Evolutionary conservation across 192 early-diverging fungal genomes (phyloP), one percentile per base, ranked within the genome.

Genomic region (Umbelopsis ramanniana): DNA sequence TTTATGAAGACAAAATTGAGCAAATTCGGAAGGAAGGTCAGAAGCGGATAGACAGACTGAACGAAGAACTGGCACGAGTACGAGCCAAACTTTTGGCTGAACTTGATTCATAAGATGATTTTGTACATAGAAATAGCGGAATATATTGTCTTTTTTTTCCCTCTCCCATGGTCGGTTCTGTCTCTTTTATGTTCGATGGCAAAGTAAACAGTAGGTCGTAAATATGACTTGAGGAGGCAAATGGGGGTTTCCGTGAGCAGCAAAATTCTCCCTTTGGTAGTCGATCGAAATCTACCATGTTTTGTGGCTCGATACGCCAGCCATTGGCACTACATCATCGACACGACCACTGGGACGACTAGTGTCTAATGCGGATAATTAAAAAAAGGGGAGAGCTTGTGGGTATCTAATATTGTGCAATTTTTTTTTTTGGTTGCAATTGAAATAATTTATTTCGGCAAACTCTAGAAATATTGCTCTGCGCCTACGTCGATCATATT

Each of bases 1-100:
- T 63, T 33, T 63, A 63, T 38, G 57, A 63, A 63, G 57, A 63
- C 23, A 63, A 63, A 4, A 63, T 63, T 63, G 57, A 63, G 11
- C 57, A 63, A 37, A 35, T 63, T 63, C 57, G 57, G 26, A 63
- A 63, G 17, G 57, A 63, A 35, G 57, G 57, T 11, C 57, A 63
- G 26, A 22, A 63, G 57, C 33, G 57, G 29, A 63, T 63, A 63
- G 57, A 63, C 26, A 63, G 57, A 63, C 57, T 63, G 23, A 35
- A 19, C 17, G 57, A 35, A 14, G 57, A 38, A 37, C 17, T 63
- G 33, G 57, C 57, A 37, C 26, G 57, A 63, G 57, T 63, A 17
- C 26, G 57, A 63, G 57, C 57, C 12, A 63, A 63, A 19, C 57
- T 63, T 37, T 63, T 63, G 35, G 57, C 57, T 2, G 57, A 63